Evolutionary conservation across 441 rosid genomes (phyloP).

Genomic region (Kokia cookei): DNA sequence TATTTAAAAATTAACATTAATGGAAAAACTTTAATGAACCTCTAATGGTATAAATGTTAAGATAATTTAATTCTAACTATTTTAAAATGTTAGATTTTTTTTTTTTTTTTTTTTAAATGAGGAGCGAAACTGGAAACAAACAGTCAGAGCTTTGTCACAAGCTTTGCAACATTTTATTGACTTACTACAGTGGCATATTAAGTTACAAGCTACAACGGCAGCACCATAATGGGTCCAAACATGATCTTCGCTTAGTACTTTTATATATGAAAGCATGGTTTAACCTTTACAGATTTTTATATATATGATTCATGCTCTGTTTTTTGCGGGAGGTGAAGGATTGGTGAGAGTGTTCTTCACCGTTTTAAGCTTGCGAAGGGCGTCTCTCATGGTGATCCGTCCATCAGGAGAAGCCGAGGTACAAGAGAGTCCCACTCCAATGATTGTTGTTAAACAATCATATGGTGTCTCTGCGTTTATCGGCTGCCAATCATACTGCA

Average conservation of each 20-base stretch:
- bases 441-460: constrained; percentile 24
- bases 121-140: not conserved
- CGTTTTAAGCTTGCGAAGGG: constrained; percentile 22
- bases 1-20: no score
- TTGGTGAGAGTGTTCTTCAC: constrained; percentile 11
- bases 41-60: no score
- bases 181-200: not conserved
- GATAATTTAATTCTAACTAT: no score
- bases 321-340: not conserved
- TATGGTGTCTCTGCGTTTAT: not conserved
- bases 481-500: not conserved
- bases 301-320: not conserved
- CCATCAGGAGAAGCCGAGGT: constrained; percentile 23
- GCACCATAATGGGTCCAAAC: not conserved
- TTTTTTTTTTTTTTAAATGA: not conserved
- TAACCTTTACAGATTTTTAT: not conserved
- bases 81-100: no score
- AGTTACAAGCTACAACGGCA: not conserved
- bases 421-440: constrained; percentile 42
- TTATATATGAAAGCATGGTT: not conserved
- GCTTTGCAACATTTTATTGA: not conserved
- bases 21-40: no score
- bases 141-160: not conserved
- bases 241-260: not conserved
- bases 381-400: constrained; percentile 33